phyloP scores from a whole-genome alignment of 176 grass and related monocot genomes.

The Avena sativa region DNA sequence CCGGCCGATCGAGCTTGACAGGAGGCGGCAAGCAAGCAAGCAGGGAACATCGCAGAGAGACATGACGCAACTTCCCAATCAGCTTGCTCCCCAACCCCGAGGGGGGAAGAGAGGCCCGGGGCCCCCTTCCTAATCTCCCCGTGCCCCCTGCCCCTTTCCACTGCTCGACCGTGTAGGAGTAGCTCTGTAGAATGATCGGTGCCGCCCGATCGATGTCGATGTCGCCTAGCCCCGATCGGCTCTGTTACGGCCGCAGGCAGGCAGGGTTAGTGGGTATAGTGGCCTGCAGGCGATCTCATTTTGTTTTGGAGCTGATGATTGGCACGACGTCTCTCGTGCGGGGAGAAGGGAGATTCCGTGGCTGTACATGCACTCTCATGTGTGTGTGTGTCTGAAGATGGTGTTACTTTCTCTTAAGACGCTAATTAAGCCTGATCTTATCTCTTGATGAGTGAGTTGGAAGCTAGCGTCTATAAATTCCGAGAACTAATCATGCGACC shows the following conservation, averaged over 20 bases:
- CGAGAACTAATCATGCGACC: background rate
- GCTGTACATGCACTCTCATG: background rate
- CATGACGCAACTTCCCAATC: constrained; percentile 48
- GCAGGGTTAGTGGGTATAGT: background rate
- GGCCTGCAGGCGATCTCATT: background rate
- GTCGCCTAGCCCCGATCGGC: background rate
- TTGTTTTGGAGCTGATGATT: constrained; percentile 23
- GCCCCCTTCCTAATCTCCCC: background rate
- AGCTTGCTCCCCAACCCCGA: constrained; percentile 23
- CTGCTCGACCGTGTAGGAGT: background rate
- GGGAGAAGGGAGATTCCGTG: background rate
- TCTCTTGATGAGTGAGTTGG: too few species aligned
- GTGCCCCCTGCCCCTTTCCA: constrained; percentile 20
- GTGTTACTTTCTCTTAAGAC: too few species aligned
- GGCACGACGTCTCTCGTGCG: background rate
- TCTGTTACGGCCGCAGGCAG: background rate
- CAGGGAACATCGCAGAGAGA: constrained; percentile 35
- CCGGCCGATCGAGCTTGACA: background rate
- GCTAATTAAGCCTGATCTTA: too few species aligned
- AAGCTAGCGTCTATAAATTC: background rate
- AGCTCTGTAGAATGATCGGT: background rate
- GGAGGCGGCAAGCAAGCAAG: background rate
- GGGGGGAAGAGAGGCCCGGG: background rate
- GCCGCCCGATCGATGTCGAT: background rate
- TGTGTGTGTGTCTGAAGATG: background rate